Base-by-base conservation (phyloP, 2,329 filamentous ascomycete genomes). In the Venturia pyrina region DNA sequence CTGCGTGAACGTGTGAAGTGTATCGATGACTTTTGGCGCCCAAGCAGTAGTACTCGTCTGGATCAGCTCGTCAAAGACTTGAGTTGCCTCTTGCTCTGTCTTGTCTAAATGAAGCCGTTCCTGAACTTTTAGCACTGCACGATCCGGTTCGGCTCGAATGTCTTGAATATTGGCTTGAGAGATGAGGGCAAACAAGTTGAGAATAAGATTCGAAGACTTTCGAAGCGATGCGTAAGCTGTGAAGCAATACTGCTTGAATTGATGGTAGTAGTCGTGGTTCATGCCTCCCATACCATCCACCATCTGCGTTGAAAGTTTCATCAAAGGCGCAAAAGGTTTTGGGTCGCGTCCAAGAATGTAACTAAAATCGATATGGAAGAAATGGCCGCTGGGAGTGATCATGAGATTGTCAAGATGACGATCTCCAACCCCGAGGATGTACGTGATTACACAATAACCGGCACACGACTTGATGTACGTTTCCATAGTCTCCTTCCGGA, bases 231-330 rank as follows among this genome's bases (percentile, higher is more conserved):
- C 91, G 77, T 96, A 99, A 0, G 95, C 91, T 3, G 96, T 89
- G 77, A 96, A 97, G 75, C 92, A 96, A 76, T 98, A 96, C 72
- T 96, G 90, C 74, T 95, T 95, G 78, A 99, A 99, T 64, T 89
- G 85, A 56, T 88, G 82, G 76, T 96, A 99, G 68, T 96, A 88
- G 28, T 90, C 85, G 3, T 89, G 91, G 43, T 84, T 83, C 8
- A 87, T 83, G 15, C 95, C 95, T 50, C 96, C 96, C 91, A 99
- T 97, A 68, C 93, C 95, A 72, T 99, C 95, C 3, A 98, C 91
- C 95, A 99, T 99, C 74, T 99, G 93, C 71, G 93, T 93, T 73
- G 89, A 93, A 10, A 99, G 85, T 76, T 99, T 99, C 88, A 99
- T 96, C 64, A 93, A 87, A 0, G 95, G 95, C 0, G 95, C 93